Base-by-base conservation (phyloP, 2,329 filamentous ascomycete genomes). In the Sporothrix brunneoviolacea region DNA sequence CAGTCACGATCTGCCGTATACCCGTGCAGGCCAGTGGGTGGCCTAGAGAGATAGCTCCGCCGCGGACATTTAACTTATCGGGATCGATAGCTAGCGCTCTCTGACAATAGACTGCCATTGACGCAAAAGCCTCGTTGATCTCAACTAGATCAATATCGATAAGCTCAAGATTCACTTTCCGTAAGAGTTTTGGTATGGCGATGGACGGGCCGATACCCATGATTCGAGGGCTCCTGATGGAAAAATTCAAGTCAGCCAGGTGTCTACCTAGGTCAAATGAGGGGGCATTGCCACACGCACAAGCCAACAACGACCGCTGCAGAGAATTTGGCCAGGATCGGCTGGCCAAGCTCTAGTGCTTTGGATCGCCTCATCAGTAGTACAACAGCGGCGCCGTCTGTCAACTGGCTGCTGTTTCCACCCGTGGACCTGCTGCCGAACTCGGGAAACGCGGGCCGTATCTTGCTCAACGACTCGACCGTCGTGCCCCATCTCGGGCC, bases 101-200 rank as follows among this genome's bases (percentile, higher is more conserved):
- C 49, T 86, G 71, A 71, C 90, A 95, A 78, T 96, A 96, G 27
- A 96, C 90, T 1, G 88, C 91, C 91, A 97, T 97, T 41, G 86
- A 91, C n/a, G 91, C 91, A 62, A 97, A 97, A 1, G 91, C 91
- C 77, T 97, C 91, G 73, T 97, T 97, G 64, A 97, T 72, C 77
- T 97, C 91, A 60, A 91, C 76, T 37, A 97, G 77, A 63, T 97
- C 91, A 55, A 93, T 79, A 60, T 97, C 91, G 53, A 84, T 79
- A 48, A 95, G 73, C 21, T 76, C 79, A 53, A 97, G 70, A 68
- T 84, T 82, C 76, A 84, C 82, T 71, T 93, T 84, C 64, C 70
- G 70, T 37, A 97, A 79, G 18, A 97, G 81, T 79, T 97, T 97
- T 56, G 82, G 82, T 57, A 85, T 84, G 54, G 80, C 82, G 32